These are phyloP conservation scores for Leucocoprinus sp. DNA, from an alignment of 768 basidiomycete genomes.

Conservation along the genomic window DNA sequence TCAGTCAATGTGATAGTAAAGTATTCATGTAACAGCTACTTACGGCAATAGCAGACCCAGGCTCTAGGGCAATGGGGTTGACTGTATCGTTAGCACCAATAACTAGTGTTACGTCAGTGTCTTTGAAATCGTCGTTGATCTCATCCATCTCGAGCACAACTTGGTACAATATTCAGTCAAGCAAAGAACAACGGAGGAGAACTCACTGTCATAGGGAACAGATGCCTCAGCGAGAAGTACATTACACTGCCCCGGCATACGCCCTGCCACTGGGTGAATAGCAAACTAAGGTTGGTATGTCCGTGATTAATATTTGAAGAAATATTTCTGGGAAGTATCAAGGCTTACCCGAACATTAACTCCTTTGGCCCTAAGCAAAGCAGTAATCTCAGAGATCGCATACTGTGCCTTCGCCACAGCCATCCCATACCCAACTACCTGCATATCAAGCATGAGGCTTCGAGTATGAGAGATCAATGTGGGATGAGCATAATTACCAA, in stretches of 20 bases:
- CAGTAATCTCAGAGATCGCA: conserved; percentile 67
- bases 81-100: conserved; percentile 92
- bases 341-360: conserved; percentile 58
- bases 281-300: conserved; percentile 42
- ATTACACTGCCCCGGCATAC: conserved; percentile 92
- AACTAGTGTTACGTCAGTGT: conserved; percentile 85
- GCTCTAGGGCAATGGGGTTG: conserved; percentile 82
- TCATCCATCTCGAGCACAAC: conserved; percentile 93
- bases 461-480: neutral
- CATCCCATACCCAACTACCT: conserved; percentile 88
- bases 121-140: conserved; percentile 86
- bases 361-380: conserved; percentile 62
- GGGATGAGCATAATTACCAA: conserved; percentile 40
- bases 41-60: conserved; percentile 76
- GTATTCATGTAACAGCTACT: conserved; percentile 9
- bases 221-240: conserved; percentile 87
- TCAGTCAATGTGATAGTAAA: neutral
- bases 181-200: neutral
- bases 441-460: conserved; percentile 3
- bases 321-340: neutral
- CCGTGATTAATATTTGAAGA: neutral
- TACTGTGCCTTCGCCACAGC: conserved; percentile 89
- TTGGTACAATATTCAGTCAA: conserved; percentile 20
- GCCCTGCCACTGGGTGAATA: conserved; percentile 85
- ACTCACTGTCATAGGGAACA: conserved; percentile 80